Evolutionary conservation across 768 basidiomycete genomes (phyloP).

Genomic region (Clitopilus hobsonii): DNA sequence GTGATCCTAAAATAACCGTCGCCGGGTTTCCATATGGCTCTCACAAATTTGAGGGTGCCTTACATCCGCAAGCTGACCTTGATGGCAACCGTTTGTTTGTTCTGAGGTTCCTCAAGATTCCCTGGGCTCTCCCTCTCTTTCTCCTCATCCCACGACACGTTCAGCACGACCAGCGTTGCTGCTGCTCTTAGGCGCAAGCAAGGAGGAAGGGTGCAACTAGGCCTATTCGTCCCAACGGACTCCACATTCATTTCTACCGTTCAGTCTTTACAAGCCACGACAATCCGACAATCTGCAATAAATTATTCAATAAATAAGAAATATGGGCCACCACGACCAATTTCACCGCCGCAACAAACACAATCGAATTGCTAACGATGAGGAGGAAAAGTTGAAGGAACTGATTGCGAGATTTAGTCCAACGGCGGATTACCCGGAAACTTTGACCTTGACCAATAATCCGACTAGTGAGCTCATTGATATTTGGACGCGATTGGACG

Average conservation of each 20-base stretch:
- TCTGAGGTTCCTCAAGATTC: not conserved
- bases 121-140: not conserved
- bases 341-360: slow-evolving; percentile 14
- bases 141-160: not conserved
- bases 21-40: not conserved
- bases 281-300: not conserved
- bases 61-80: not conserved
- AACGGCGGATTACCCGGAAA: slow-evolving; percentile 10
- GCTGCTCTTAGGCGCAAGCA: not conserved
- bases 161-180: not conserved
- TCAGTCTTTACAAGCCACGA: slow-evolving; percentile 11
- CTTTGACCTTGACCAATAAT: not conserved
- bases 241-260: slow-evolving; percentile 14
- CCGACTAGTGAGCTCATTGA: not conserved
- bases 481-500: not conserved
- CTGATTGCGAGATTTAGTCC: slow-evolving; percentile 15
- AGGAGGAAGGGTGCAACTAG: not conserved
- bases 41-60: not conserved
- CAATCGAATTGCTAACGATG: slow-evolving; percentile 12
- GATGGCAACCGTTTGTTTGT: slow-evolving; percentile 1
- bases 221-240: slow-evolving; percentile 11
- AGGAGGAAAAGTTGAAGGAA: slow-evolving; percentile 7
- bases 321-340: slow-evolving; percentile 11
- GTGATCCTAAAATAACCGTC: not conserved
- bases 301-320: slow-evolving; percentile 2